These are phyloP conservation scores for Neckera pumila DNA, from an alignment of 225 moss, liverwort and hornwort genomes.

Conservation along the genomic window DNA sequence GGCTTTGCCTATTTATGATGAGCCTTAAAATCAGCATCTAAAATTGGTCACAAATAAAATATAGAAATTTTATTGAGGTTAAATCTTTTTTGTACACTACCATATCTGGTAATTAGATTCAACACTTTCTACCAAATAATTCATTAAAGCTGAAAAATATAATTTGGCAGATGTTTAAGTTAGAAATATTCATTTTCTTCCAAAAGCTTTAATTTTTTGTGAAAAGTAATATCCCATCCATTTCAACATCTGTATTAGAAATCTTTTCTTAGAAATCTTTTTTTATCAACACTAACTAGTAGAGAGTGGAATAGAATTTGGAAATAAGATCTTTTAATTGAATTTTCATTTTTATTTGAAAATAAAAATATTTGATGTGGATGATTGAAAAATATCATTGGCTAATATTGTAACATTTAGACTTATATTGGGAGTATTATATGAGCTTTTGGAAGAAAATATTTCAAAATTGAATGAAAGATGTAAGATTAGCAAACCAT, in stretches of 20 bases:
- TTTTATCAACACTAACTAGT: rapidly evolving
- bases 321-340: no score
- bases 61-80: neutral
- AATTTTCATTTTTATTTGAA: neutral
- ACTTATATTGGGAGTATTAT: no score
- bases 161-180: no score
- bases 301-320: rapidly evolving
- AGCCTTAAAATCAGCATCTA: neutral
- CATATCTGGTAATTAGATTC: no score
- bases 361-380: neutral
- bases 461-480: neutral
- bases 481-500: neutral
- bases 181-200: no score
- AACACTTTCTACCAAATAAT: no score
- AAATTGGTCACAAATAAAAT: rapidly evolving
- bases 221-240: no score
- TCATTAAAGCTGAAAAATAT: no score
- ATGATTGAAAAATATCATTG: neutral
- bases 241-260: no score
- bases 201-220: no score
- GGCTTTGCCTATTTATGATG: neutral
- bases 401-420: no score
- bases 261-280: no score
- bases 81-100: neutral
- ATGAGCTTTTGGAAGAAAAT: neutral